Evolutionary conservation across 2,329 filamentous ascomycete genomes (phyloP).

Genomic region (Bipolaris zeicola): DNA sequence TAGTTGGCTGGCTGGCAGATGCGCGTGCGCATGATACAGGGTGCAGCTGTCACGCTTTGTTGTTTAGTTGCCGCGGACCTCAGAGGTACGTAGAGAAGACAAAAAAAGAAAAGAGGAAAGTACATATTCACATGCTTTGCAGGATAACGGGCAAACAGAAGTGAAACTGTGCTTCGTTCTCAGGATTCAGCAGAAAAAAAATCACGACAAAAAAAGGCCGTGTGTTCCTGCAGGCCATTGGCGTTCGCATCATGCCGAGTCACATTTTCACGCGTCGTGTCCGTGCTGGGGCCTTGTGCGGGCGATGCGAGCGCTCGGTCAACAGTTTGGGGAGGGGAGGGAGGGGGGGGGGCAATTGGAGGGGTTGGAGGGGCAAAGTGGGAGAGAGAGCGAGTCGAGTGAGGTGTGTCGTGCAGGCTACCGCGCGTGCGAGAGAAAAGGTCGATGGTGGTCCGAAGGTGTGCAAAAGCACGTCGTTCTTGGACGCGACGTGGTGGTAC

Average conservation of each 20-base stretch:
- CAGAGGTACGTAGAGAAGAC: no score
- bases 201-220: neutral
- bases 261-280: conserved; percentile 15
- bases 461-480: conserved; percentile 2
- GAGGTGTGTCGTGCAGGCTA: neutral
- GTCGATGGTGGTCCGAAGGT: neutral
- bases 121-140: neutral
- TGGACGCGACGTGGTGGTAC: conserved; percentile 22
- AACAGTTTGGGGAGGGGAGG: neutral
- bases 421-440: conserved; percentile 3
- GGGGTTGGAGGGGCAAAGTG: conserved; percentile 2
- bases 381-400: neutral
- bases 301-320: neutral
- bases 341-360: neutral
- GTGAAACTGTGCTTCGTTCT: neutral
- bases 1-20: neutral
- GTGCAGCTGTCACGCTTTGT: neutral
- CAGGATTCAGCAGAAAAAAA: neutral
- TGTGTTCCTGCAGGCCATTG: conserved; percentile 25
- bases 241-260: conserved; percentile 30
- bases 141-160: neutral
- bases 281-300: conserved; percentile 2
- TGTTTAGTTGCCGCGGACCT: no score
- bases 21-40: conserved; percentile 18
- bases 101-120: no score